A percentile compares a stretch with the other conserved stretches of the same genome.
These are phyloP conservation scores for Corymbia citriodora DNA, from an alignment of 441 rosid genomes.

Conservation along the genomic window DNA sequence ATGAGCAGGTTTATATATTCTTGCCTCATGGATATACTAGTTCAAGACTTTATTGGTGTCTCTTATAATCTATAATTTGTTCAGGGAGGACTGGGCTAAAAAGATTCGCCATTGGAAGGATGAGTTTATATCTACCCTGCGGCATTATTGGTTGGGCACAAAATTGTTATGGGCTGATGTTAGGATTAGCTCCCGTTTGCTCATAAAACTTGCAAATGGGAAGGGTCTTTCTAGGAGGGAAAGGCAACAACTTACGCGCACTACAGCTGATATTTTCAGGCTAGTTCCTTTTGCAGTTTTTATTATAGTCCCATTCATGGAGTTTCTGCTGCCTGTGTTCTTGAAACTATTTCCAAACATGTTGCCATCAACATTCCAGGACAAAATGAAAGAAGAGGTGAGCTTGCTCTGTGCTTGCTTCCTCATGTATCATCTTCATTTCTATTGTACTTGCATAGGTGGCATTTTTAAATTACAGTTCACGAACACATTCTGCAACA, in stretches of 20 bases:
- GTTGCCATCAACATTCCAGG: constrained; percentile 98
- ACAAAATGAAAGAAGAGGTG: constrained; percentile 99
- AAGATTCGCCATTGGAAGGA: constrained; percentile 64
- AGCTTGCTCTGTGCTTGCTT: background rate
- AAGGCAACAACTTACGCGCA: constrained; percentile 21
- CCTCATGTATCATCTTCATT: background rate
- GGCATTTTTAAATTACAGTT: background rate
- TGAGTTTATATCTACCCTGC: constrained; percentile 58
- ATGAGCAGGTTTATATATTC: constrained; percentile 73
- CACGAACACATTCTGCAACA: background rate
- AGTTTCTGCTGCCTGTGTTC: constrained; percentile 75
- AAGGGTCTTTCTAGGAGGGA: constrained; percentile 25
- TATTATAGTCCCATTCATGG: constrained; percentile 46
- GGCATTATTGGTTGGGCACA: constrained; percentile 91
- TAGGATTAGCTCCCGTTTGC: constrained; percentile 74
- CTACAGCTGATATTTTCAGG: constrained; percentile 24
- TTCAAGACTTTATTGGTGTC: background rate
- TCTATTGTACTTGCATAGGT: background rate
- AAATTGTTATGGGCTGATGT: constrained; percentile 91
- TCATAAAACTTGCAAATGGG: constrained; percentile 20
- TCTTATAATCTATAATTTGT: constrained; percentile 11
- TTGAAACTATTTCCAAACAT: constrained; percentile 88
- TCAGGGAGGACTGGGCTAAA: constrained; percentile 73
- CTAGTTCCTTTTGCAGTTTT: constrained; percentile 25
- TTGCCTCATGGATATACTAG: constrained; percentile 3